These are phyloP conservation scores for Phaeotremella skinneri DNA, from an alignment of 768 basidiomycete species.

Conservation along the genomic window DNA sequence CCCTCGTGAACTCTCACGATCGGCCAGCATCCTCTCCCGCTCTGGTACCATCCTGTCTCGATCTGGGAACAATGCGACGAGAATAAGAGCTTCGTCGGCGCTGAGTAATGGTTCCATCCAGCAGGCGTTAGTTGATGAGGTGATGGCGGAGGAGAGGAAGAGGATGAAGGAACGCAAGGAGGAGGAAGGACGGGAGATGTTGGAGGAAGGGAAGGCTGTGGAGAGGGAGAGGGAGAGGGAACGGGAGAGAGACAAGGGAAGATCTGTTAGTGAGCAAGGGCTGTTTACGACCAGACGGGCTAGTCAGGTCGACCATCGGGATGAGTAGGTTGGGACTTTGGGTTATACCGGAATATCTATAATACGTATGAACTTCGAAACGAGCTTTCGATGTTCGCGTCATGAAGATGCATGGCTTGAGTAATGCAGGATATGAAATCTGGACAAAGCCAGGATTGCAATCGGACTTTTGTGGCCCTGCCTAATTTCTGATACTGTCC, in stretches of 20 bases:
- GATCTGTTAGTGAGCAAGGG: background rate
- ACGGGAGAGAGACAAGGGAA: background rate
- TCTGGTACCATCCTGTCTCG: background rate
- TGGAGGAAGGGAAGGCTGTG: constrained; percentile 13
- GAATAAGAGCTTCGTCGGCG: constrained; percentile 12
- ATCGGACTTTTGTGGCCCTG: too few species aligned
- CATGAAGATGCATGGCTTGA: too few species aligned
- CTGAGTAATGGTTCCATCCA: constrained; percentile 11
- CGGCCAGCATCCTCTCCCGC: constrained; percentile 9
- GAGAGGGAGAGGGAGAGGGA: constrained; percentile 4
- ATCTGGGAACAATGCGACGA: constrained; percentile 4
- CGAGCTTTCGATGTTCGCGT: too few species aligned
- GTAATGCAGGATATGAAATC: too few species aligned
- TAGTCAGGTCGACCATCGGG: background rate
- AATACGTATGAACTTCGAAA: too few species aligned
- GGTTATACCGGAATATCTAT: too few species aligned
- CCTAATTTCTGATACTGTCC: too few species aligned
- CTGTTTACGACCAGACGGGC: background rate
- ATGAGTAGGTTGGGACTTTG: background rate
- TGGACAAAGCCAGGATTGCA: too few species aligned
- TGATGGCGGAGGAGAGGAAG: constrained; percentile 29
- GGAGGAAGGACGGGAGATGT: constrained; percentile 17
- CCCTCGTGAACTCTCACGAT: constrained; percentile 4
- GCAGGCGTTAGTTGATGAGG: constrained; percentile 22
- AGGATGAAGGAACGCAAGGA: constrained; percentile 9